Conservation (phyloP, 2,329 filamentous ascomycete genomes). For the Myriosclerotinia curreyana region DNA sequence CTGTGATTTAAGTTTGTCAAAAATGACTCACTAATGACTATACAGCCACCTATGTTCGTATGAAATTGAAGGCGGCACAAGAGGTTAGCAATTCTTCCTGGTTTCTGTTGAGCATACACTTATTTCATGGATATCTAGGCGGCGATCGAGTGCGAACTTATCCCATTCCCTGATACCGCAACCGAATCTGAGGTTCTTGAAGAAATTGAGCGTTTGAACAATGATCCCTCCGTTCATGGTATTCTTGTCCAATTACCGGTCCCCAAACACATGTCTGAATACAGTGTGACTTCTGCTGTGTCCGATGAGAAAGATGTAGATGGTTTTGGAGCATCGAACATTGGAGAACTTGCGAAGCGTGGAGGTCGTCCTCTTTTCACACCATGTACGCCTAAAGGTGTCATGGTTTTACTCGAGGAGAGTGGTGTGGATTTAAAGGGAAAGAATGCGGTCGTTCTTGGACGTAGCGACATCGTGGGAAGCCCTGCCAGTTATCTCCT, state of each 20-base stretch:
- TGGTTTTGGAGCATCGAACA: constrained; percentile 90
- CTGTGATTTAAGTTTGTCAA: constrained; percentile 1
- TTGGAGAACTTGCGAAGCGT: constrained; percentile 94
- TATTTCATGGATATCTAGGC: constrained; percentile 54
- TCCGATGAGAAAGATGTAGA: constrained; percentile 96
- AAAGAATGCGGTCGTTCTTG: constrained; percentile 92
- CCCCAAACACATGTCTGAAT: constrained; percentile 85
- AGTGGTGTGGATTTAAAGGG: constrained; percentile 78
- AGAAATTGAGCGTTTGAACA: constrained; percentile 77
- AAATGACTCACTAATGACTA: constrained; percentile 5
- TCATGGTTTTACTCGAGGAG: constrained; percentile 88
- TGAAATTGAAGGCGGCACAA: constrained; percentile 96
- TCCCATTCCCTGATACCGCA: constrained; percentile 78
- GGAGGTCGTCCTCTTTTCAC: constrained; percentile 86
- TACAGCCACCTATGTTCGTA: constrained; percentile 93
- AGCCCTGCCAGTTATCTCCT: constrained; percentile 95
- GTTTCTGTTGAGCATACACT: constrained; percentile 8
- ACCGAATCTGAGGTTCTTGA: constrained; percentile 83
- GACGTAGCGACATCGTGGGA: constrained; percentile 94
- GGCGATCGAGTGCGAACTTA: constrained; percentile 81
- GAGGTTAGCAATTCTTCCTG: constrained; percentile 57
- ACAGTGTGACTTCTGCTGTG: constrained; percentile 84
- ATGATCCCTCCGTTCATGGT: constrained; percentile 81
- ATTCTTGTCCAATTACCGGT: constrained; percentile 92
- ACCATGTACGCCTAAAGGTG: constrained; percentile 94